A percentile compares a stretch with the other conserved stretches of the same genome.
Conservation (phyloP, 768 basidiomycete species). For the Rhodosporidiobolus sp. region DNA sequence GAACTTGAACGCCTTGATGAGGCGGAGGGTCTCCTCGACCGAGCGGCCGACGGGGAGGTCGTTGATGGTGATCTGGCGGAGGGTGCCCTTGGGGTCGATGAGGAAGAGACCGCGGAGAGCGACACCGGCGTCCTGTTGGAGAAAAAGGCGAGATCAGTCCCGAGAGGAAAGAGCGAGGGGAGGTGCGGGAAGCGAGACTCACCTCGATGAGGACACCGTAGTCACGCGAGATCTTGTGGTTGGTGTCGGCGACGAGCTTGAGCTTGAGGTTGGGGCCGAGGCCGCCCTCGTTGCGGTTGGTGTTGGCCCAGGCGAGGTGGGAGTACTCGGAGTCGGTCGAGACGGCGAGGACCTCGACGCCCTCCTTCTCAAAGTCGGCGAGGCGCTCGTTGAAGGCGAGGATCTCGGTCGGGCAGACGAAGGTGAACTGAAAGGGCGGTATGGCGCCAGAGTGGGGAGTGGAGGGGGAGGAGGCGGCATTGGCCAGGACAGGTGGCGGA, state of each 20-base stretch:
- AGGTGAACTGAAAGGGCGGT: constrained; percentile 16
- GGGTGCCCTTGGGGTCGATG: constrained; percentile 75
- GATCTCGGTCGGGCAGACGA: constrained; percentile 85
- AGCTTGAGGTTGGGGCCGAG: constrained; percentile 83
- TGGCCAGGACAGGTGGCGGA: constrained; percentile 57
- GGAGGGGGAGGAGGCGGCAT: constrained; percentile 12
- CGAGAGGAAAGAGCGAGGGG: neutral
- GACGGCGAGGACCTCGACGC: constrained; percentile 73
- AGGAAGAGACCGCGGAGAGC: constrained; percentile 82
- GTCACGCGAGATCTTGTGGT: constrained; percentile 72
- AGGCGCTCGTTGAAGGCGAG: constrained; percentile 90
- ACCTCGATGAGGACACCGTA: constrained; percentile 80
- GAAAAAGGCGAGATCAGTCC: neutral
- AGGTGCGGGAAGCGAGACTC: neutral
- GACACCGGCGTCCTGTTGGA: constrained; percentile 65
- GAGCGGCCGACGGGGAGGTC: constrained; percentile 94
- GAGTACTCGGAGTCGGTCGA: constrained; percentile 79
- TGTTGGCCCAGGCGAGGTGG: constrained; percentile 54
- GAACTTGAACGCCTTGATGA: constrained; percentile 91
- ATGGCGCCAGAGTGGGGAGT: neutral
- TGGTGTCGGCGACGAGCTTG: constrained; percentile 75
- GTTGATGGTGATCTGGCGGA: constrained; percentile 63
- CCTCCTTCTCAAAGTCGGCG: constrained; percentile 66
- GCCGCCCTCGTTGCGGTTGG: constrained; percentile 78
- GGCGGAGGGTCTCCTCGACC: constrained; percentile 85